Percentiles rank a stretch among this genome's conserved stretches.
Conservation (phyloP, 257 asterid species). For the Solanum rostratum region DNA sequence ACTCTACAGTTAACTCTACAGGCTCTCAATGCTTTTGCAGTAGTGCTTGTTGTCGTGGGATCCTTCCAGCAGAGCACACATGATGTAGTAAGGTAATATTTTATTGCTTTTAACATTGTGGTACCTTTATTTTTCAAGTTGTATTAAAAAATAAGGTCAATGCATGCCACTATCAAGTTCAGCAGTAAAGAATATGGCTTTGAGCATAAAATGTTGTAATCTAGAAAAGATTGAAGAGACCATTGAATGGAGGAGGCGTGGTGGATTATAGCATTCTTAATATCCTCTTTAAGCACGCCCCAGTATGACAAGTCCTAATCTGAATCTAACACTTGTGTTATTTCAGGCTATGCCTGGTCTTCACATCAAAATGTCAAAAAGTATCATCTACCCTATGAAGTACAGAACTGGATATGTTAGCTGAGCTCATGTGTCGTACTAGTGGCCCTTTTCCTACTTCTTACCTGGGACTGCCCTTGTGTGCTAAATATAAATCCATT, state of each 20-base stretch:
- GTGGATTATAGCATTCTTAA: neutral
- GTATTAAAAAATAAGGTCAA: neutral
- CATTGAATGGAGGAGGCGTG: neutral
- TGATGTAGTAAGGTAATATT: conserved; percentile 17
- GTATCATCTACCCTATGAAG: neutral
- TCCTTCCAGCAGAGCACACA: conserved; percentile 69
- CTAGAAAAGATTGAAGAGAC: neutral
- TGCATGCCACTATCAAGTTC: neutral
- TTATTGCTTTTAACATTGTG: neutral
- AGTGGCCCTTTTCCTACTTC: too few relatives aligned
- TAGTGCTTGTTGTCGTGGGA: conserved; percentile 47
- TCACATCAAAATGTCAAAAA: neutral
- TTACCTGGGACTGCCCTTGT: too few relatives aligned
- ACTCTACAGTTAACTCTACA: conserved; percentile 22
- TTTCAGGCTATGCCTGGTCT: neutral
- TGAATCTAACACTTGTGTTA: neutral
- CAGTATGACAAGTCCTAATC: neutral
- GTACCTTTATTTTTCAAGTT: neutral
- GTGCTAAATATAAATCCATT: too few relatives aligned
- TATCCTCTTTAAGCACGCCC: too few relatives aligned
- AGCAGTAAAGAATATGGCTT: neutral
- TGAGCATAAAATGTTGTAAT: neutral
- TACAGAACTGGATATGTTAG: neutral
- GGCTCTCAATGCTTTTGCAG: conserved; percentile 65
- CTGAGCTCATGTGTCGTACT: neutral